Percentiles rank a stretch among this genome's conserved stretches.
phyloP scores from a whole-genome alignment of 2,329 filamentous ascomycete species.

The Penicillium brevicompactum region DNA sequence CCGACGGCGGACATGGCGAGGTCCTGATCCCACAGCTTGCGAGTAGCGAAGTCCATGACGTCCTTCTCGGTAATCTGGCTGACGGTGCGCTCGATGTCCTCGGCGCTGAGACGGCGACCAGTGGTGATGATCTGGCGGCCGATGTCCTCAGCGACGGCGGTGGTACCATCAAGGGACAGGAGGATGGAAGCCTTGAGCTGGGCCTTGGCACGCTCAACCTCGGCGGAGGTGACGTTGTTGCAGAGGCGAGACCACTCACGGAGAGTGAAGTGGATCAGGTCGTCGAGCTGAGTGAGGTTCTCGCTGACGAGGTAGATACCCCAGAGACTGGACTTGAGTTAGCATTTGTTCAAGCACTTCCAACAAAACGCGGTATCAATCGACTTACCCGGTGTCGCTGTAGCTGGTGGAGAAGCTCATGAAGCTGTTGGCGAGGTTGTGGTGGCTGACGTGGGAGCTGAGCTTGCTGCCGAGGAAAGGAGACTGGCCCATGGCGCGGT shows the following conservation, averaged over 20 bases:
- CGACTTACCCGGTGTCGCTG: constrained; percentile 90
- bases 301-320: constrained; percentile 98
- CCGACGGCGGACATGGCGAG: constrained; percentile 92
- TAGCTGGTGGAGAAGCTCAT: constrained; percentile 99
- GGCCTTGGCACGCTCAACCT: constrained; percentile 97
- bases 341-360: constrained; percentile 25
- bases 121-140: constrained; percentile 98
- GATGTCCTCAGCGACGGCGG: constrained; percentile 96
- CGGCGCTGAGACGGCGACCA: constrained; percentile 83
- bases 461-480: constrained; percentile 98
- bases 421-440: constrained; percentile 98
- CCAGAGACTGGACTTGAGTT: constrained; percentile 72
- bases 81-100: constrained; percentile 92
- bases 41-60: constrained; percentile 93
- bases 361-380: background rate
- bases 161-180: constrained; percentile 94
- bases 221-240: constrained; percentile 81
- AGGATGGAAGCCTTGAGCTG: constrained; percentile 99
- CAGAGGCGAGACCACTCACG: constrained; percentile 97
- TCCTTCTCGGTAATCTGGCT: constrained; percentile 90
- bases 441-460: constrained; percentile 88
- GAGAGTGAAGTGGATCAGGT: constrained; percentile 96
- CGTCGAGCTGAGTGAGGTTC: constrained; percentile 82
- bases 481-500: constrained; percentile 97
- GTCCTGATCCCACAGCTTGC: constrained; percentile 97